Percentiles rank a stretch among this genome's conserved stretches.
These are phyloP conservation scores for Lactarius vividus DNA, from an alignment of 768 basidiomycete genomes.

Conservation along the genomic window DNA sequence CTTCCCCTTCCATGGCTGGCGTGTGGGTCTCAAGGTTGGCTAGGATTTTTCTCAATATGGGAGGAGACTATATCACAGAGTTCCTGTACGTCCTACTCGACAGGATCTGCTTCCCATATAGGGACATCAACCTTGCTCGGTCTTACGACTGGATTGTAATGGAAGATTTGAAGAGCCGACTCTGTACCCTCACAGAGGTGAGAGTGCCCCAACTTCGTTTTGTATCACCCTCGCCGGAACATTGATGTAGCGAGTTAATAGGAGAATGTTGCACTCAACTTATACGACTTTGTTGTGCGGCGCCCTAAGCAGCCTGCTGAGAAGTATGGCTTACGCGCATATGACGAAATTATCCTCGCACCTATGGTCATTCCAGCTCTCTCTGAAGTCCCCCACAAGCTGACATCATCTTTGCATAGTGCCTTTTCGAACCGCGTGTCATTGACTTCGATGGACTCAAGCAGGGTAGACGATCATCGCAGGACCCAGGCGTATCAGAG, in stretches of 20 bases:
- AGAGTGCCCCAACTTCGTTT: conserved; percentile 29
- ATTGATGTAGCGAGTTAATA: conserved; percentile 34
- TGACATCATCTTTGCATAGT: conserved; percentile 43
- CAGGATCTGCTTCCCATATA: conserved; percentile 85
- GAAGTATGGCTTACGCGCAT: conserved; percentile 87
- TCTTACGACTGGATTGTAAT: conserved; percentile 88
- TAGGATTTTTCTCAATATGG: conserved; percentile 81
- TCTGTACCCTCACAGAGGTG: conserved; percentile 89
- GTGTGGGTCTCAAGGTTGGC: background rate
- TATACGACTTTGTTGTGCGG: conserved; percentile 88
- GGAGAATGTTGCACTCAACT: conserved; percentile 86
- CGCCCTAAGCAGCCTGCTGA: conserved; percentile 70
- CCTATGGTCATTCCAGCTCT: conserved; percentile 66
- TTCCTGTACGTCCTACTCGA: conserved; percentile 78
- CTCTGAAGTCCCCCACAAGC: background rate
- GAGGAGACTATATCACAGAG: conserved; percentile 93
- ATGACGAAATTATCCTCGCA: conserved; percentile 93
- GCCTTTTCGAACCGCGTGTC: conserved; percentile 89
- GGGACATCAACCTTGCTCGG: conserved; percentile 70
- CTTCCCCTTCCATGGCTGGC: background rate
- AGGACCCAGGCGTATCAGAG: conserved; percentile 63
- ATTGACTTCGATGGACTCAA: conserved; percentile 86
- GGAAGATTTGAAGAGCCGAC: conserved; percentile 83
- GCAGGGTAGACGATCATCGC: conserved; percentile 46
- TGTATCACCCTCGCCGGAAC: background rate